Evolutionary conservation across 768 basidiomycete species (phyloP).

Genomic region (Leccinellum rugosiceps): DNA sequence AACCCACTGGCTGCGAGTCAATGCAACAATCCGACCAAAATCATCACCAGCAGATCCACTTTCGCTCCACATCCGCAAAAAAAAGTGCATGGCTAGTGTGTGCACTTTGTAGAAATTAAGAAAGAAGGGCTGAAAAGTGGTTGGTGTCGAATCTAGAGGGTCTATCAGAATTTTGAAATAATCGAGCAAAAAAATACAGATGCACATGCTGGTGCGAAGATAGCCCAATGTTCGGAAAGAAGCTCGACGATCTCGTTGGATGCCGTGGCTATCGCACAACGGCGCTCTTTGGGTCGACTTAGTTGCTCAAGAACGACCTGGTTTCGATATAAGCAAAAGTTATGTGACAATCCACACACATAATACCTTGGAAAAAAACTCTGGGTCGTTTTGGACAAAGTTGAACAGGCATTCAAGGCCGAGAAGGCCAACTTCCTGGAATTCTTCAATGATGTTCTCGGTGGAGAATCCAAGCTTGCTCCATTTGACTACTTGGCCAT

Average conservation of each 20-base stretch:
- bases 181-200: slow-evolving; percentile 15
- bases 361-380: slow-evolving; percentile 69
- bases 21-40: slow-evolving; percentile 71
- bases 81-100: slow-evolving; percentile 76
- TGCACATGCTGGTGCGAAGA: slow-evolving; percentile 82
- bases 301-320: slow-evolving; percentile 80
- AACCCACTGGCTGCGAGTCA: slow-evolving; percentile 83
- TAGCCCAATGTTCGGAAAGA: slow-evolving; percentile 80
- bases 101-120: slow-evolving; percentile 82
- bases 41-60: slow-evolving; percentile 75
- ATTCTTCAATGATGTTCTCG: slow-evolving; percentile 75
- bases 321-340: slow-evolving; percentile 7
- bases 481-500: slow-evolving; percentile 63
- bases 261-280: slow-evolving; percentile 80
- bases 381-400: slow-evolving; percentile 66
- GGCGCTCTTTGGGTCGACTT: slow-evolving; percentile 65
- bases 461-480: slow-evolving; percentile 72
- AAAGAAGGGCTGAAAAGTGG: slow-evolving; percentile 84
- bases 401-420: slow-evolving; percentile 81
- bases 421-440: slow-evolving; percentile 72
- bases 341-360: background rate
- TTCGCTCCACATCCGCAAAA: slow-evolving; percentile 91
- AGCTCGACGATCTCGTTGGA: slow-evolving; percentile 86
- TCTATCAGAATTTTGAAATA: slow-evolving; percentile 1
- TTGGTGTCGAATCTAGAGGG: slow-evolving; percentile 63